Evolutionary conservation across 169 alveolate species (phyloP), one percentile per base, ranked within the genome.

Genomic region (Plasmodium blacklocki): DNA sequence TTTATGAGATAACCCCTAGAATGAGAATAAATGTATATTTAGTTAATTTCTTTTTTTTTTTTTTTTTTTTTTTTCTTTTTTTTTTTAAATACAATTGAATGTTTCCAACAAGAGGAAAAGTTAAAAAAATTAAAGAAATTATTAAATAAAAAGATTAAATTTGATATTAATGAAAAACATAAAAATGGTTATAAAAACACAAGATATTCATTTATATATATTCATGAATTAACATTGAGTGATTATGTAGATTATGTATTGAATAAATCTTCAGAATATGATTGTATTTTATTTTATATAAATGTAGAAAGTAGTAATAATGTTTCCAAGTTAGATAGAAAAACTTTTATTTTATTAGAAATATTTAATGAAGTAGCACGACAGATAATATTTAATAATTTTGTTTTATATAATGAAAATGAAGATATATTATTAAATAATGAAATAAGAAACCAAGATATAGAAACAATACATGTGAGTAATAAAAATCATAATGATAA

Each of bases 161-260:
- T 83, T 19, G 45, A 83, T 29, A 54, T 83, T 4, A 83, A 83
- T 83, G 73, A 83, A 2, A 45, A 54, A 19, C 23, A 68, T 45
- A 39, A 43, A 6, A 63, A 56, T 58, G 70, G 12, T 19, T 15
- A 49, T 52, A 63, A 52, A 56, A 54, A 26, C 47, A 50, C 3
- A 12, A 83, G 23, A 14, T 15, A 21, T 14, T 19, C 83, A n/a
- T 83, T 83, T 19, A 2, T 68, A 2, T 83, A 68, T 52, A 67
- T 83, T 11, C 91, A 83, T 50, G 91, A 83, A 45, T 26, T 83
- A 2, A 83, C 85, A 4, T 39, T 72, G 8, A 68, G 2, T 9
- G 91, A 83, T 50, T 68, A 83, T 56, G 54, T 83, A 15, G 83
- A 83, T 21, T 83, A 83, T 23, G 91, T 83, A 14, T 68, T 83